These are phyloP conservation scores for Flaveria robusta DNA, from an alignment of 129 eudicot genomes.

Conservation along the genomic window DNA sequence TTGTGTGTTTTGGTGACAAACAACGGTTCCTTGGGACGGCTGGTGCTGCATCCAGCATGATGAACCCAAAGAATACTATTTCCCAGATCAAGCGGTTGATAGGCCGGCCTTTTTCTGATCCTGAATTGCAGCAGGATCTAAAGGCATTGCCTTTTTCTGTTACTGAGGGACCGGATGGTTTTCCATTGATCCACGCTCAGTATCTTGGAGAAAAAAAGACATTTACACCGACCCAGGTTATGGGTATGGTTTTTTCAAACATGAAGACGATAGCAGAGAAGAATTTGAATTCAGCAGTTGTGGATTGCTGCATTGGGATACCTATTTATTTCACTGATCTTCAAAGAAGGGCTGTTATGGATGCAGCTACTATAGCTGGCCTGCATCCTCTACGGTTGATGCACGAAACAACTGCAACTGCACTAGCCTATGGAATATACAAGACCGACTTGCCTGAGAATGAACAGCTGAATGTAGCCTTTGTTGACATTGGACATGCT, in stretches of 20 bases:
- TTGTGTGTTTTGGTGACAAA: constrained; percentile 94
- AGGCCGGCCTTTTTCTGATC: constrained; percentile 80
- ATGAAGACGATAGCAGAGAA: constrained; percentile 82
- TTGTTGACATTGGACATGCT: constrained; percentile 89
- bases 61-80: constrained; percentile 89
- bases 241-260: constrained; percentile 85
- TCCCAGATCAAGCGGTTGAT: constrained; percentile 81
- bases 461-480: constrained; percentile 79
- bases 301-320: constrained; percentile 89
- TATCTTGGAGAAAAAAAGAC: constrained; percentile 74
- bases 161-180: constrained; percentile 85
- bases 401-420: constrained; percentile 95
- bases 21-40: constrained; percentile 95
- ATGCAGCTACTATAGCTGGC: constrained; percentile 90
- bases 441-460: constrained; percentile 90
- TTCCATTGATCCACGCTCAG: constrained; percentile 67
- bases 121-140: constrained; percentile 81
- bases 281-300: constrained; percentile 84
- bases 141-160: constrained; percentile 74
- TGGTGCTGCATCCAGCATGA: constrained; percentile 89
- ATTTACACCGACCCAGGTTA: constrained; percentile 77
- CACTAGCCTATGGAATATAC: constrained; percentile 91
- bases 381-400: constrained; percentile 79
- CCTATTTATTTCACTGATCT: constrained; percentile 89
- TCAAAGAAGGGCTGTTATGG: constrained; percentile 84